Conservation (phyloP, 768 basidiomycete species). For the Auriscalpium vulgare region DNA sequence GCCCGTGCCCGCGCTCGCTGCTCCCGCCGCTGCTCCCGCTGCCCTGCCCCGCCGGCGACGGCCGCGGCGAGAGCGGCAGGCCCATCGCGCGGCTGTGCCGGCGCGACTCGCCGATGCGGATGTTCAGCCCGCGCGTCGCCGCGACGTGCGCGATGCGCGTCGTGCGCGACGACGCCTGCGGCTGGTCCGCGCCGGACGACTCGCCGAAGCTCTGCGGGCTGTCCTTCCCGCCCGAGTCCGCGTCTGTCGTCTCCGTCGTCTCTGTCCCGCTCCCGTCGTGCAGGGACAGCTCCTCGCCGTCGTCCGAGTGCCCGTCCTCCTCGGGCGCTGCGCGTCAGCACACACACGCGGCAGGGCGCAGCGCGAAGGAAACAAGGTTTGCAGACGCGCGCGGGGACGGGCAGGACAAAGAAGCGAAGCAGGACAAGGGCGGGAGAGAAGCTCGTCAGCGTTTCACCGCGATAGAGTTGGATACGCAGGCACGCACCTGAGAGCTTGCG, state of each 20-base stretch:
- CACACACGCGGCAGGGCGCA: constrained; percentile 20
- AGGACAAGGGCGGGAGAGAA: neutral
- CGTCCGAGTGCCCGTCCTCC: constrained; percentile 53
- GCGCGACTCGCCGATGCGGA: constrained; percentile 16
- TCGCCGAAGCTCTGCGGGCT: constrained; percentile 15
- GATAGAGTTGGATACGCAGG: neutral
- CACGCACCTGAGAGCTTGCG: constrained; percentile 57
- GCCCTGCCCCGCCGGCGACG: constrained; percentile 9
- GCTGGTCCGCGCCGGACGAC: constrained; percentile 27
- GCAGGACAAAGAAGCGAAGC: constrained; percentile 9
- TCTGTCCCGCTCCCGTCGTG: constrained; percentile 74
- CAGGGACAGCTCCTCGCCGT: constrained; percentile 58
- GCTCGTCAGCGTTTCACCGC: constrained; percentile 11
- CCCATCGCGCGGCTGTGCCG: constrained; percentile 17
- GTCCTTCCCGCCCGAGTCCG: neutral
- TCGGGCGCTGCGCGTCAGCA: constrained; percentile 28
- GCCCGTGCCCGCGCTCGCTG: neutral
- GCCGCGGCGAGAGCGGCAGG: constrained; percentile 22
- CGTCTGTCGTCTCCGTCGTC: constrained; percentile 49
- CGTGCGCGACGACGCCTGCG: constrained; percentile 2
- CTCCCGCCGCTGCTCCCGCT: neutral
- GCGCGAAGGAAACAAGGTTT: constrained; percentile 2
- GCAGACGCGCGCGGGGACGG: neutral
- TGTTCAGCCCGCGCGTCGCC: constrained; percentile 13
- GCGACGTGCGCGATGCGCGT: constrained; percentile 10